A percentile compares a stretch with the other conserved stretches of the same genome.
Conservation (phyloP, 768 basidiomycete genomes). For the Russula compacta region DNA sequence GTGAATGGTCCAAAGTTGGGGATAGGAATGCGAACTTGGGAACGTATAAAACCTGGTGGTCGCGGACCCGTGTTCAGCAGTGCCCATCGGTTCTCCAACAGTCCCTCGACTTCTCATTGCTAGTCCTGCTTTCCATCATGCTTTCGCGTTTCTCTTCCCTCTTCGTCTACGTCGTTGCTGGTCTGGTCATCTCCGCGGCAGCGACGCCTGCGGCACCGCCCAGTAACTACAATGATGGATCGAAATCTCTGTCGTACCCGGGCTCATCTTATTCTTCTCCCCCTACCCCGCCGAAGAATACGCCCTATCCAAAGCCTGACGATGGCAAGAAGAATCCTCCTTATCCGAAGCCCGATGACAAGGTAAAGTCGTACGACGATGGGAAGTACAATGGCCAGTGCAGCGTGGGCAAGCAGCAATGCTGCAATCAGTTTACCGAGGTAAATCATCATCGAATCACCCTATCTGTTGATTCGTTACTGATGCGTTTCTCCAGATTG, state of each 20-base stretch:
- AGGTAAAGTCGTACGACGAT: not conserved
- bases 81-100: constrained; percentile 13
- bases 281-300: not conserved
- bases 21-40: not conserved
- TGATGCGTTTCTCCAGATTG: not conserved
- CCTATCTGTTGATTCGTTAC: not conserved
- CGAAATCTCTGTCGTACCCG: not conserved
- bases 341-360: no score
- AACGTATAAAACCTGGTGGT: constrained; percentile 1
- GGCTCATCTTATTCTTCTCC: not conserved
- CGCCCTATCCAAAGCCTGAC: not conserved
- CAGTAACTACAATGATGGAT: not conserved
- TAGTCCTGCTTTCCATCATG: constrained; percentile 11
- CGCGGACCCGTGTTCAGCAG: not conserved
- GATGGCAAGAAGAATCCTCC: not conserved
- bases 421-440: not conserved
- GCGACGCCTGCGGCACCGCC: constrained; percentile 3
- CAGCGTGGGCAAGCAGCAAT: not conserved
- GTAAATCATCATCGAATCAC: not conserved
- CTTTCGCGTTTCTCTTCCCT: constrained; percentile 13
- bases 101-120: constrained; percentile 6
- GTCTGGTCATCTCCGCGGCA: constrained; percentile 7
- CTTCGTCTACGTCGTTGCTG: constrained; percentile 8
- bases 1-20: not conserved
- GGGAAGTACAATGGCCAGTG: not conserved